Evolutionary conservation across 306 rosid species (phyloP), one percentile per base, ranked within the genome.

Genomic region (Abrus precatorius): DNA sequence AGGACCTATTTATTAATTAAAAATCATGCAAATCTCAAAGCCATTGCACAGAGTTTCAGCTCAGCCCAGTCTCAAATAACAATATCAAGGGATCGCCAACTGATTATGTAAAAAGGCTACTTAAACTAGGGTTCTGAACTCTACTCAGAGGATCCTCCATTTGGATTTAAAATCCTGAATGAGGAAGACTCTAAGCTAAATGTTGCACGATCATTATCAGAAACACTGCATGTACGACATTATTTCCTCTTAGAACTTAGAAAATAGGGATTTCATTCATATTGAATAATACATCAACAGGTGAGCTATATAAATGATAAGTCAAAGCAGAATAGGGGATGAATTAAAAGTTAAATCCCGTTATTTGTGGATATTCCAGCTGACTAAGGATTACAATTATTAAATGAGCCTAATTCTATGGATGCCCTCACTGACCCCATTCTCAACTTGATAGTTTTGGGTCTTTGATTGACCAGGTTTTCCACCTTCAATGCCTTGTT

Each of bases 1-100:
- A 68, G 36, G 54, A 66, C 61, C 33, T 78, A 49, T 34, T 48
- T 57, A 61, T 48, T 28, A 47, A 56, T 34, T 3, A 69, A 75
- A 75, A 41, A 57, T 70, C 54, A 50, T 29, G 28, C 13, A 59
- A 62, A 55, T 64, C 56, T 60, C 55, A 84, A 43, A 1, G 32
- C 61, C 45, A 50, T 36, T 65, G 80, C 28, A 33, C 32, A 36
- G 36, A 59, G 72, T 69, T 59, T 32, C 65, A 55, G 49, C 53
- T 45, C 47, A 72, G 63, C 72, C 43, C 59, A 48, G 68, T 73
- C 36, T 60, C 30, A 32, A 76, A 71, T 62, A 63, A 53, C 30
- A 45, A 48, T 43, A 40, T 27, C 14, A 62, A 78, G 55, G 78
- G 34, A 64, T 34, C 63, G 44, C 49, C 65, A 33, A 33, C 54